Conservation (phyloP, 2,329 filamentous ascomycete genomes). For the Aspergillus pseudoglaucus region DNA sequence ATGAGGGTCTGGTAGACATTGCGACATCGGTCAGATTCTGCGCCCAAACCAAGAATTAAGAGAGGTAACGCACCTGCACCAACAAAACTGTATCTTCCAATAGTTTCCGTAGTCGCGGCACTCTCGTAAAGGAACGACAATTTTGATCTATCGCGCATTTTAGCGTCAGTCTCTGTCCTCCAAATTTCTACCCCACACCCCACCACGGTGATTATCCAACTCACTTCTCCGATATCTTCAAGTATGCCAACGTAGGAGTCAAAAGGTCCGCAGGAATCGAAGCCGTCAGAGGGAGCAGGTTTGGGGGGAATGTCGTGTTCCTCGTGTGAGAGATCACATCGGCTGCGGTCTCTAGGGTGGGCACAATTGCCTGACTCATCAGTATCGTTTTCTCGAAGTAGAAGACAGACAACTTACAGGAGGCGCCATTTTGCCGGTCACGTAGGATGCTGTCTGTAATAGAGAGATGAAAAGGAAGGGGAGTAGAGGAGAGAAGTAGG, state of each 20-base stretch:
- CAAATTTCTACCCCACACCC: constrained; percentile 1
- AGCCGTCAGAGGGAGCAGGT: constrained; percentile 73
- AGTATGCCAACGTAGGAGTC: constrained; percentile 89
- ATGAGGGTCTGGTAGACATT: constrained; percentile 45
- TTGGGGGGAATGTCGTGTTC: constrained; percentile 55
- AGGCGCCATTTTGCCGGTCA: constrained; percentile 12
- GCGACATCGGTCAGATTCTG: constrained; percentile 5
- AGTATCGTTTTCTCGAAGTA: neutral
- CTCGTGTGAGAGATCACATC: constrained; percentile 49
- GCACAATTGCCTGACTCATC: constrained; percentile 46
- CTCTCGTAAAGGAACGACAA: constrained; percentile 95
- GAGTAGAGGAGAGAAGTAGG: neutral
- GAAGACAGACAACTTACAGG: constrained; percentile 13
- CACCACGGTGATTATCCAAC: constrained; percentile 21
- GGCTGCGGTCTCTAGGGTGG: constrained; percentile 55
- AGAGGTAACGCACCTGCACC: constrained; percentile 56
- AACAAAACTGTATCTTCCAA: constrained; percentile 93
- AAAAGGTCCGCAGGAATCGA: constrained; percentile 87
- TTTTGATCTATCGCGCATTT: constrained; percentile 46
- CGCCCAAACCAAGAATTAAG: neutral
- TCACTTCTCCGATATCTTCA: constrained; percentile 76
- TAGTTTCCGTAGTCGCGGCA: constrained; percentile 81
- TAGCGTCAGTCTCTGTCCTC: constrained; percentile 7
- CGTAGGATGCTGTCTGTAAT: neutral
- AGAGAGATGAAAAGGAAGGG: neutral